phyloP scores from a whole-genome alignment of 179 eudicot genomes.

The Heliamphora pulchella region DNA sequence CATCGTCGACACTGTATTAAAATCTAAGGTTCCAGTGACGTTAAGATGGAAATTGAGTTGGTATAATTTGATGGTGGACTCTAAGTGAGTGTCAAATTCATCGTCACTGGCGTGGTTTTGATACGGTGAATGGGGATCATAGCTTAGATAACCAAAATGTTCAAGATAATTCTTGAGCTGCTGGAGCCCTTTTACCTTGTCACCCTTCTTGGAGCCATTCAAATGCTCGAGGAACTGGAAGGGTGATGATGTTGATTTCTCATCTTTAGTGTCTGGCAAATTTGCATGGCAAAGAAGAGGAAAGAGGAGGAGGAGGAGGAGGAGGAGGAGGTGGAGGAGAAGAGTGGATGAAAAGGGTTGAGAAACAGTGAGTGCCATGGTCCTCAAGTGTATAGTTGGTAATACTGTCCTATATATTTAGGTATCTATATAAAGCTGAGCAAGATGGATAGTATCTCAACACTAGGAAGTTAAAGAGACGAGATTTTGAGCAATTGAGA shows the following conservation, averaged over 20 bases:
- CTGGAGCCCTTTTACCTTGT: conserved; percentile 23
- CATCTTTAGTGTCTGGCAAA: too few relatives aligned
- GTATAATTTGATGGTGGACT: conserved; percentile 27
- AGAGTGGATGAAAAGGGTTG: too few relatives aligned
- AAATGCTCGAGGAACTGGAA: neutral
- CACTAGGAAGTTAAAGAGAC: too few relatives aligned
- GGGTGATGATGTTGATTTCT: neutral
- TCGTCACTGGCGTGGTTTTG: neutral
- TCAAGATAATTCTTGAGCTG: conserved; percentile 25
- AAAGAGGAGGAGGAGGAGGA: too few relatives aligned
- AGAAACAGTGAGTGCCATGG: too few relatives aligned
- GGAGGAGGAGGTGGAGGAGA: too few relatives aligned
- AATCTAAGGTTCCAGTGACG: conserved; percentile 24
- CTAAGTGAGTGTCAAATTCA: conserved; percentile 26
- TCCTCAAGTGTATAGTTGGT: too few relatives aligned
- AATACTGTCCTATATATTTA: too few relatives aligned
- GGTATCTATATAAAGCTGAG: too few relatives aligned
- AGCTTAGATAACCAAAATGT: conserved; percentile 28
- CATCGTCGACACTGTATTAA: conserved; percentile 21
- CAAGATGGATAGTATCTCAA: too few relatives aligned
- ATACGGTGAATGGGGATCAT: neutral
- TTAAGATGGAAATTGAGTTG: conserved; percentile 24
- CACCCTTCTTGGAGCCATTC: conserved; percentile 1
- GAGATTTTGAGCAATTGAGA: too few relatives aligned
- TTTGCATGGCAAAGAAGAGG: too few relatives aligned